Evolutionary conservation across 441 rosid species (phyloP).

Genomic region (Isatis lusitanica): DNA sequence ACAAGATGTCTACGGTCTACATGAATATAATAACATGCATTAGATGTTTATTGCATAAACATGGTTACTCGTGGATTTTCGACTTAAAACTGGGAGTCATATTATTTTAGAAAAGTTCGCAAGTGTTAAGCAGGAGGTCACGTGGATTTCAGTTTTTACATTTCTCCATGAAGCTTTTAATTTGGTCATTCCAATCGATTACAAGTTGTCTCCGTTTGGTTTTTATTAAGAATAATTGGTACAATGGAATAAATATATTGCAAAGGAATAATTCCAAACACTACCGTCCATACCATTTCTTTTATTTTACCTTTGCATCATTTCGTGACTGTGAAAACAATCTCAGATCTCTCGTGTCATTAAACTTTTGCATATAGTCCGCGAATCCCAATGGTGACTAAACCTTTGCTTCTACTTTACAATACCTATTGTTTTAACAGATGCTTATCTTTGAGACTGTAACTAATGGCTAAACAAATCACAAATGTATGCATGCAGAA

Average conservation of each 20-base stretch:
- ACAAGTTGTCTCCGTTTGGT: constrained; percentile 29
- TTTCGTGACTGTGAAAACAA: constrained; percentile 11
- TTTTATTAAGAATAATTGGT: constrained; percentile 17
- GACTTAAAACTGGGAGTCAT: background rate
- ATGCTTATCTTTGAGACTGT: background rate
- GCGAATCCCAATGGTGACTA: constrained; percentile 19
- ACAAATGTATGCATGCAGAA: constrained; percentile 8
- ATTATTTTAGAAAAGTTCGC: background rate
- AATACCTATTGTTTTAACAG: background rate
- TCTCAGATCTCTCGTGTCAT: constrained; percentile 25
- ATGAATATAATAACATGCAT: background rate
- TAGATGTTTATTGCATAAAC: background rate
- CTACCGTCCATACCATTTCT: constrained; percentile 31
- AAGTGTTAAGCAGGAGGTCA: constrained; percentile 23
- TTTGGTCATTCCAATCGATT: constrained; percentile 27
- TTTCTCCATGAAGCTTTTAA: constrained; percentile 18
- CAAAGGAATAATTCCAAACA: constrained; percentile 37
- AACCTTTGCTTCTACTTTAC: background rate
- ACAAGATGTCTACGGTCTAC: background rate
- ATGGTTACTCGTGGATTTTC: constrained; percentile 6
- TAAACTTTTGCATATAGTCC: constrained; percentile 7
- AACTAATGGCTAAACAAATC: background rate
- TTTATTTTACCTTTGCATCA: background rate
- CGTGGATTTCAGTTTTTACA: constrained; percentile 27
- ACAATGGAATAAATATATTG: constrained; percentile 23